Conservation (phyloP, 73 alveolate genomes). For the Tetrahymena elliotti region DNA sequence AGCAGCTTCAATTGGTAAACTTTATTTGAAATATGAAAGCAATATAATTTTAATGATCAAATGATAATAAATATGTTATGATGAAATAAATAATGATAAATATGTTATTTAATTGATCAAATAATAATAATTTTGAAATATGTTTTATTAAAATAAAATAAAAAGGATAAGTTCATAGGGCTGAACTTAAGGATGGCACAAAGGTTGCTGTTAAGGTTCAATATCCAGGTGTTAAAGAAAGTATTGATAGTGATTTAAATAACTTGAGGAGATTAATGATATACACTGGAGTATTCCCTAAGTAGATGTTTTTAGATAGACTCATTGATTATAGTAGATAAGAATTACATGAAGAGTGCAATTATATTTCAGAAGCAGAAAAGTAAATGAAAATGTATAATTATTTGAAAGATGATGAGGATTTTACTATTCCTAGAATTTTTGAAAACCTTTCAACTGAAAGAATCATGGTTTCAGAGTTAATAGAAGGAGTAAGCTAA, state of each 20-base stretch:
- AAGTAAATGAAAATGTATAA: conserved; percentile 40
- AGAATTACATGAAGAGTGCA: conserved; percentile 66
- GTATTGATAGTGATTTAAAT: conserved; percentile 67
- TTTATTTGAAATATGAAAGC: no score
- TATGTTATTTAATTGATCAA: no score
- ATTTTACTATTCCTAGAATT: conserved; percentile 54
- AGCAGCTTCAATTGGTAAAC: conserved; percentile 62
- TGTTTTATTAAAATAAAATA: background rate
- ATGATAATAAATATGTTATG: no score
- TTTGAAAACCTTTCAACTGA: conserved; percentile 45
- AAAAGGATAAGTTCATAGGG: conserved; percentile 76
- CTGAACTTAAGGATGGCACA: conserved; percentile 38
- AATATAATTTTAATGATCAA: background rate
- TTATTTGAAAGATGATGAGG: conserved; percentile 10
- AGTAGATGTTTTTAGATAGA: conserved; percentile 62
- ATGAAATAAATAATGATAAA: no score
- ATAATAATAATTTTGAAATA: no score
- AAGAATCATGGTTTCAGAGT: conserved; percentile 57
- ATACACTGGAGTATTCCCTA: conserved; percentile 47
- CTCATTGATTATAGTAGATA: conserved; percentile 47
- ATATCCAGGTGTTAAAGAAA: conserved; percentile 60
- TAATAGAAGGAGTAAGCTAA: conserved; percentile 55
- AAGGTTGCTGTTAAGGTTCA: conserved; percentile 69
- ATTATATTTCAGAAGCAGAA: conserved; percentile 56
- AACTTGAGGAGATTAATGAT: conserved; percentile 53